These are phyloP conservation scores for Penicillium oxalicum DNA, from an alignment of 2,329 filamentous ascomycete species.

Conservation along the genomic window DNA sequence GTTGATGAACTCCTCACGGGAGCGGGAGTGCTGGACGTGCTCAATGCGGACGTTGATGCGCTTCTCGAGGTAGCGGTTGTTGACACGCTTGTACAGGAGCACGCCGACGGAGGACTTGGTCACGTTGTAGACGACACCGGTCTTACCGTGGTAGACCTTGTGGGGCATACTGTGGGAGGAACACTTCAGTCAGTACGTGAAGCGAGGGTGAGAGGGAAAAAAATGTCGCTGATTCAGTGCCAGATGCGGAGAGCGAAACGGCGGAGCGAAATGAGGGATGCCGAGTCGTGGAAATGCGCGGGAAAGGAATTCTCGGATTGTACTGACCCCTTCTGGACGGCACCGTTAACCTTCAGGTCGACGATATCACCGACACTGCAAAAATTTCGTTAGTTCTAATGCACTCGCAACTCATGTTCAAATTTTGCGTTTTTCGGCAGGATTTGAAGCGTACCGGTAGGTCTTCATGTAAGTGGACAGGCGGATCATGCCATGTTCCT, in stretches of 20 bases:
- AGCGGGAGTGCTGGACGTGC: constrained; percentile 92
- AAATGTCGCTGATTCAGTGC: too few species aligned
- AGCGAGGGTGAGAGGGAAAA: neutral
- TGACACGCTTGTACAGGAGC: constrained; percentile 99
- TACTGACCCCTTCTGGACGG: constrained; percentile 91
- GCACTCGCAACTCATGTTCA: constrained; percentile 17
- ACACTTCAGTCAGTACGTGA: constrained; percentile 13
- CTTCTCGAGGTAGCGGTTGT: constrained; percentile 99
- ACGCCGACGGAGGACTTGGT: constrained; percentile 96
- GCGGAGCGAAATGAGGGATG: neutral
- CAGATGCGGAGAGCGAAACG: too few species aligned
- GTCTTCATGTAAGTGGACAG: constrained; percentile 90
- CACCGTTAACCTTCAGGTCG: constrained; percentile 98
- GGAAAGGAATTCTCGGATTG: constrained; percentile 16
- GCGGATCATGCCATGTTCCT: constrained; percentile 89
- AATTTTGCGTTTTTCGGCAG: constrained; percentile 12
- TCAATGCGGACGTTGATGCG: constrained; percentile 98
- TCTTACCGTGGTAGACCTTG: constrained; percentile 99
- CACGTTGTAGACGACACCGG: constrained; percentile 97
- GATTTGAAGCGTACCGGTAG: constrained; percentile 63
- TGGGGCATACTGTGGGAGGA: constrained; percentile 71
- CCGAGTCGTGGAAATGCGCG: neutral
- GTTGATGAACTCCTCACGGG: constrained; percentile 91
- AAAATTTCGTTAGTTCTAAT: constrained; percentile 38
- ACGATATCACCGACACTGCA: constrained; percentile 91